Evolutionary conservation across 768 basidiomycete genomes (phyloP).

Genomic region (Lactarius pseudohatsudake): DNA sequence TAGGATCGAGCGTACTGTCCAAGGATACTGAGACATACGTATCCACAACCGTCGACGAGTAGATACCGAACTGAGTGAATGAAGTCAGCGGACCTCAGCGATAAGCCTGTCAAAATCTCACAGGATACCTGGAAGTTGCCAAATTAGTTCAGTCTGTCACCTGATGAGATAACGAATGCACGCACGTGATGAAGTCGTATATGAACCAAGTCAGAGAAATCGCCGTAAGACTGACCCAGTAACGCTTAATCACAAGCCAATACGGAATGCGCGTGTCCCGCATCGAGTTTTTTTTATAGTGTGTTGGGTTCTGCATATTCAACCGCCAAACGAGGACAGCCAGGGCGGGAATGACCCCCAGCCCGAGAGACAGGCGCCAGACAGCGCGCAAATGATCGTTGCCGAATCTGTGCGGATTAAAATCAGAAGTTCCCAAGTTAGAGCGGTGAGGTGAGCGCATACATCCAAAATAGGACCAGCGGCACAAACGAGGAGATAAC

Average conservation of each 20-base stretch:
- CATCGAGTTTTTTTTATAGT: conserved; percentile 79
- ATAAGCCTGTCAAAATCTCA: conserved; percentile 36
- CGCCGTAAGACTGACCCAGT: conserved; percentile 72
- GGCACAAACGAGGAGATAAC: conserved; percentile 80
- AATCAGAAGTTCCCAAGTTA: conserved; percentile 6
- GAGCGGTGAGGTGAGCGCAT: conserved; percentile 33
- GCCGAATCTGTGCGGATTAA: conserved; percentile 56
- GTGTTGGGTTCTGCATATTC: conserved; percentile 75
- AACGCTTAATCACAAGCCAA: conserved; percentile 70
- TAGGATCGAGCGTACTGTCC: conserved; percentile 1
- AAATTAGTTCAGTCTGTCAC: not conserved
- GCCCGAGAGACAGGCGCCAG: conserved; percentile 84
- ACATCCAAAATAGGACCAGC: conserved; percentile 89
- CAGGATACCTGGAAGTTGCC: conserved; percentile 52
- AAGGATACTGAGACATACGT: conserved; percentile 41
- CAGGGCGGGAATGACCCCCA: conserved; percentile 78
- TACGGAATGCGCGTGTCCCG: conserved; percentile 74
- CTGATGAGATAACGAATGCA: conserved; percentile 20
- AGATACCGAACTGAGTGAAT: conserved; percentile 67
- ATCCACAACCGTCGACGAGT: conserved; percentile 73
- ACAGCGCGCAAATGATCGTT: conserved; percentile 77
- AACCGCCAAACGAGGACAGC: conserved; percentile 87
- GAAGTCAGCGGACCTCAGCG: conserved; percentile 16
- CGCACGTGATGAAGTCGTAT: conserved; percentile 77
- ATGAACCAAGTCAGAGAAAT: conserved; percentile 83